Conservation (phyloP, 768 basidiomycete genomes). For the Auricularia cornea region DNA sequence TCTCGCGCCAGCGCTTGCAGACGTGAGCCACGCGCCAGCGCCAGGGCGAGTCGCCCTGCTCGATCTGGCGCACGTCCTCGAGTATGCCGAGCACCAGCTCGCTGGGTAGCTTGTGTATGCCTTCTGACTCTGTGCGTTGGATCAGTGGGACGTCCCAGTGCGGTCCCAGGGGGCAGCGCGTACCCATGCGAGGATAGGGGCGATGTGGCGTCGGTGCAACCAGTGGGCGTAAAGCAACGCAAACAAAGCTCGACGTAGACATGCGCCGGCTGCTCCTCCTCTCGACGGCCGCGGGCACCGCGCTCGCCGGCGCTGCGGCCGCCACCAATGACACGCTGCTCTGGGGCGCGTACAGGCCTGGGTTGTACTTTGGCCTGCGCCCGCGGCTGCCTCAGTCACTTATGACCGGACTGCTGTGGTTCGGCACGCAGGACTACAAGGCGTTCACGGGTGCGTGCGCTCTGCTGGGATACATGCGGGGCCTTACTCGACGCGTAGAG, state of each 20-base stretch:
- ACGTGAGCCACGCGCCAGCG: neutral
- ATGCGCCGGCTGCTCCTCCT: slow-evolving; percentile 1
- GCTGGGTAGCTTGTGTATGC: neutral
- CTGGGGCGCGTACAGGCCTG: slow-evolving; percentile 86
- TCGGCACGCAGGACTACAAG: slow-evolving; percentile 77
- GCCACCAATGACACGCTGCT: slow-evolving; percentile 29
- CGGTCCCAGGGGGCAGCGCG: neutral
- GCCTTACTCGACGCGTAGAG: slow-evolving; percentile 31
- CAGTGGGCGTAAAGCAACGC: too few species aligned
- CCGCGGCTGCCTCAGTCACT: slow-evolving; percentile 83
- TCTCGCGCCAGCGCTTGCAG: neutral
- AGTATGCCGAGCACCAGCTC: neutral
- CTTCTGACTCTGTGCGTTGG: too few species aligned
- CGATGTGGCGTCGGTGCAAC: too few species aligned
- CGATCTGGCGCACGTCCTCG: neutral
- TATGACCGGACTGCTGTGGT: slow-evolving; percentile 92
- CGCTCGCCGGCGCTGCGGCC: slow-evolving; percentile 4
- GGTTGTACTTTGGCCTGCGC: slow-evolving; percentile 90
- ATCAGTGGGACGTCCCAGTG: too few species aligned
- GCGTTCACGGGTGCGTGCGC: slow-evolving; percentile 35
- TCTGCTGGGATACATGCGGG: neutral
- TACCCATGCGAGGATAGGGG: too few species aligned
- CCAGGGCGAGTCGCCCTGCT: neutral
- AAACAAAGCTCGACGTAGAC: neutral
- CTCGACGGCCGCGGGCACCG: neutral